These are phyloP conservation scores for Lasiosphaeriaceae sp. DNA, from an alignment of 495 filamentous ascomycete species.

Conservation along the genomic window DNA sequence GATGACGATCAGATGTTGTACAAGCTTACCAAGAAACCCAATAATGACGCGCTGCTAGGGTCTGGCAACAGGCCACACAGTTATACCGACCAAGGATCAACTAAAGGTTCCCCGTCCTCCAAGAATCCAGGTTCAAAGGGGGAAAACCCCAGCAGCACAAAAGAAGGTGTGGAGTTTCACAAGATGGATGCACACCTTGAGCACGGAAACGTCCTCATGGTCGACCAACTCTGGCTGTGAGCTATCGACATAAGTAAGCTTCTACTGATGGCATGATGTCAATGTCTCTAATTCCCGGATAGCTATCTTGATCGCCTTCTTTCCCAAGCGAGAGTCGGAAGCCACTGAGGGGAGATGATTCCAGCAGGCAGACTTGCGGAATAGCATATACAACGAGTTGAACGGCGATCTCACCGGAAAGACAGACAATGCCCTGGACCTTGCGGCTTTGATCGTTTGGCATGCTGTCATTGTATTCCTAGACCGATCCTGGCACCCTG, in stretches of 20 bases:
- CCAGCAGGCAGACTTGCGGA: constrained; percentile 59
- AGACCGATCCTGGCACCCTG: constrained; percentile 53
- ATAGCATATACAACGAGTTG: constrained; percentile 63
- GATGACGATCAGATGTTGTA: constrained; percentile 71
- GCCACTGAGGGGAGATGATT: constrained; percentile 53
- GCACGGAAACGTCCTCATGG: constrained; percentile 63
- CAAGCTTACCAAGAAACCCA: constrained; percentile 55
- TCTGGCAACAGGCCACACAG: not conserved
- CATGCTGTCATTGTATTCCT: constrained; percentile 62
- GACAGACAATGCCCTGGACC: constrained; percentile 59
- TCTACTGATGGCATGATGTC: not conserved
- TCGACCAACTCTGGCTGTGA: constrained; percentile 69
- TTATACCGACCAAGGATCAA: not conserved
- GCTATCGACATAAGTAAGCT: constrained; percentile 53
- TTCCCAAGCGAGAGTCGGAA: constrained; percentile 47
- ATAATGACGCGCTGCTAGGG: not conserved
- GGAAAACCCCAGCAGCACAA: constrained; percentile 8
- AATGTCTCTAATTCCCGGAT: constrained; percentile 1
- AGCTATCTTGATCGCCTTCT: constrained; percentile 56
- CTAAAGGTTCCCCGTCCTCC: constrained; percentile 1
- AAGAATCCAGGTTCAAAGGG: not conserved
- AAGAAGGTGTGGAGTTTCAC: constrained; percentile 24
- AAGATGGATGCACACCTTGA: constrained; percentile 37
- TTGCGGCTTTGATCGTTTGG: constrained; percentile 57
- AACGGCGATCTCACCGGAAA: constrained; percentile 64